Percentiles rank a stretch among this genome's conserved stretches.
Evolutionary conservation across 768 basidiomycete genomes (phyloP).

Genomic region (Russula vinacea): DNA sequence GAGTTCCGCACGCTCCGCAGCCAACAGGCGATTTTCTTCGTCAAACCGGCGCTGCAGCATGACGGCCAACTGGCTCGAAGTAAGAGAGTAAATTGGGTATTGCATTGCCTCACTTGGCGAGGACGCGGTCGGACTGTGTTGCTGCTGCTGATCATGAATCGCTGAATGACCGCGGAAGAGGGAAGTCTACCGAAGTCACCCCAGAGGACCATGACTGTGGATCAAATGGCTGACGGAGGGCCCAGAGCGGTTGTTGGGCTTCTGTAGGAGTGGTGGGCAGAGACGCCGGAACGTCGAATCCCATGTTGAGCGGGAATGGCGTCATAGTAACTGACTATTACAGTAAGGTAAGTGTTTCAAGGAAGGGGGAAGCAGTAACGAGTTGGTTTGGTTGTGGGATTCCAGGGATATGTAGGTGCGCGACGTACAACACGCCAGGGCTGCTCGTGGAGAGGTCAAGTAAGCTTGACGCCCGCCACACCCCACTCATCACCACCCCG

Average conservation of each 20-base stretch:
- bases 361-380: background rate
- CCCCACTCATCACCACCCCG: background rate
- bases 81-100: background rate
- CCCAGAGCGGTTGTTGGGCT: conserved; percentile 5
- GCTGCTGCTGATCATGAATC: background rate
- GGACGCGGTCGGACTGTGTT: conserved; percentile 1
- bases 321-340: background rate
- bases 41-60: conserved; percentile 15
- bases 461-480: background rate
- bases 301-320: background rate
- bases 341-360: background rate
- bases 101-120: background rate
- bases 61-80: conserved; percentile 6
- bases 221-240: background rate
- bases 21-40: conserved; percentile 10
- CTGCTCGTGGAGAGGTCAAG: background rate
- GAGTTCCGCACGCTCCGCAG: conserved; percentile 11
- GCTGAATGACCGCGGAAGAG: background rate
- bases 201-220: background rate
- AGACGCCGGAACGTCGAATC: background rate
- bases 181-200: conserved; percentile 1
- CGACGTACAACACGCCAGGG: background rate
- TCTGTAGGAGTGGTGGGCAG: background rate
- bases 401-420: background rate
- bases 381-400: background rate